Evolutionary conservation across 805 yeast species (phyloP).

Genomic region (Wickerhamomyces mucosus): DNA sequence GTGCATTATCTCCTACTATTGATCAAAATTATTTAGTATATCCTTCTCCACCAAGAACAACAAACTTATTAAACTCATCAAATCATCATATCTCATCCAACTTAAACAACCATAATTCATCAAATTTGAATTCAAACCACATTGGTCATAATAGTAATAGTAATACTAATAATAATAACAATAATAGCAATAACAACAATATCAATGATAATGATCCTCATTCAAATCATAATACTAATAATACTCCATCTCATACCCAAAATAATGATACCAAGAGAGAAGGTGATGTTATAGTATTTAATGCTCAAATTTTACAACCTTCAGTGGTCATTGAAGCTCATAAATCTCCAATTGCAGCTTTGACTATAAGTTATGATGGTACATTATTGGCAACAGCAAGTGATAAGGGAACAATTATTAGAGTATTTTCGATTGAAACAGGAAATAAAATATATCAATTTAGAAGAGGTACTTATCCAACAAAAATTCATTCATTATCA

Average conservation of each 20-base stretch:
- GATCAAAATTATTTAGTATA: constrained; percentile 54
- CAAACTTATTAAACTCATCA: constrained; percentile 3
- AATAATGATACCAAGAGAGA: constrained; percentile 23
- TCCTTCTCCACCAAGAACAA: constrained; percentile 64
- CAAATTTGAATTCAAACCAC: constrained; percentile 1
- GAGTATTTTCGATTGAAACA: constrained; percentile 56
- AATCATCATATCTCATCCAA: constrained; percentile 1
- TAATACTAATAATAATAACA: constrained; percentile 29
- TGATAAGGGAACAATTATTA: constrained; percentile 66
- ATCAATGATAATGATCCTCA: constrained; percentile 22
- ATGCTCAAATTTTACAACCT: constrained; percentile 52
- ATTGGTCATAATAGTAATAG: background rate
- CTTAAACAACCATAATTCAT: constrained; percentile 1
- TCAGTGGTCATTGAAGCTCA: constrained; percentile 67
- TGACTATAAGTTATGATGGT: constrained; percentile 59
- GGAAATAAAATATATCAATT: constrained; percentile 60
- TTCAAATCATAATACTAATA: constrained; percentile 23
- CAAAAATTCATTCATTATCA: constrained; percentile 64
- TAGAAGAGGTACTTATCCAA: constrained; percentile 77
- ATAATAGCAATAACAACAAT: constrained; percentile 22
- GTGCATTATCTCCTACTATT: constrained; percentile 47
- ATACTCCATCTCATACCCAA: constrained; percentile 27
- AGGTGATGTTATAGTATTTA: constrained; percentile 64
- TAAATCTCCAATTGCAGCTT: constrained; percentile 55
- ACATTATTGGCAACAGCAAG: constrained; percentile 63